Evolutionary conservation across 2,329 filamentous ascomycete genomes (phyloP).

Genomic region (Xylaria sp.): DNA sequence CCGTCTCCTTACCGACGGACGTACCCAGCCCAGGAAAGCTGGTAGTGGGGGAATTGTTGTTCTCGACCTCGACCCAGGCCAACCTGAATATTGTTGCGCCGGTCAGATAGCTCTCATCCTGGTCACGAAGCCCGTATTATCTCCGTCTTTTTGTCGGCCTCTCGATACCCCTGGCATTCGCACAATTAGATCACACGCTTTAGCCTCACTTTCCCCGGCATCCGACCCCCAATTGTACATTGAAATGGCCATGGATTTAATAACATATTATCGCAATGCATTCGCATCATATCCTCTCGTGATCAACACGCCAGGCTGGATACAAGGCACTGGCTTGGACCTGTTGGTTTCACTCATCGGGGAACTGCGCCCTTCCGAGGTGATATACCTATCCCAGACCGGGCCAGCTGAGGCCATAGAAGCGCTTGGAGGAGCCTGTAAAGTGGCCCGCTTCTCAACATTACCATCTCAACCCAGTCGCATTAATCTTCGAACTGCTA

Average conservation of each 20-base stretch:
- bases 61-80: slow-evolving; percentile 82
- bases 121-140: slow-evolving; percentile 70
- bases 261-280: slow-evolving; percentile 64
- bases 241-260: slow-evolving; percentile 71
- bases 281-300: slow-evolving; percentile 66
- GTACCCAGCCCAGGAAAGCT: slow-evolving; percentile 41
- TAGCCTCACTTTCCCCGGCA: slow-evolving; percentile 73
- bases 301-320: slow-evolving; percentile 80
- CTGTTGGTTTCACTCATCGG: slow-evolving; percentile 68
- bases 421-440: slow-evolving; percentile 59
- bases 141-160: slow-evolving; percentile 74
- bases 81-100: slow-evolving; percentile 78
- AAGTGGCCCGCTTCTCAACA: slow-evolving; percentile 56
- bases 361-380: slow-evolving; percentile 65
- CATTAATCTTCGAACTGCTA: slow-evolving; percentile 67
- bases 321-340: slow-evolving; percentile 75
- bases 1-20: slow-evolving; percentile 66
- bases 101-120: slow-evolving; percentile 76
- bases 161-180: slow-evolving; percentile 50
- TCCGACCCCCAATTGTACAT: slow-evolving; percentile 75
- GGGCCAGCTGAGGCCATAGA: slow-evolving; percentile 69
- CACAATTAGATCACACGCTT: slow-evolving; percentile 71
- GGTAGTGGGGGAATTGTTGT: slow-evolving; percentile 59
- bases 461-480: slow-evolving; percentile 71
- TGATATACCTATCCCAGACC: slow-evolving; percentile 76